A percentile compares a stretch with the other conserved stretches of the same genome.
phyloP scores from a whole-genome alignment of 805 yeast species.

The Priceomyces melissophilus region DNA sequence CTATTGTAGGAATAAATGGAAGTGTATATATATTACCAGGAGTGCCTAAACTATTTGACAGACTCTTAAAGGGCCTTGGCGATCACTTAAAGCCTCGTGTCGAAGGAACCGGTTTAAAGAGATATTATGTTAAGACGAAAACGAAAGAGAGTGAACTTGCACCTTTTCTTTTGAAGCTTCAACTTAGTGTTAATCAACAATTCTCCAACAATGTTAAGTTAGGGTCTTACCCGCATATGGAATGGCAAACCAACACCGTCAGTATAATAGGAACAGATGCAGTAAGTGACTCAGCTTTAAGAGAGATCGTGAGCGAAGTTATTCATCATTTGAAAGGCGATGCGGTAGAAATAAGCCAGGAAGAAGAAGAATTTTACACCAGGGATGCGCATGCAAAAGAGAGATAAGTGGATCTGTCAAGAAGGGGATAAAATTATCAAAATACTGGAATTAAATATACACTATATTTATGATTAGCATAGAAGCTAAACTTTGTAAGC shows the following conservation, averaged over 20 bases:
- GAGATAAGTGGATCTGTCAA: too few species aligned
- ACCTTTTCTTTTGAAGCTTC: slow-evolving; percentile 53
- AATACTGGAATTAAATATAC: too few species aligned
- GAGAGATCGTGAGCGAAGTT: slow-evolving; percentile 45
- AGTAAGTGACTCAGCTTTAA: slow-evolving; percentile 26
- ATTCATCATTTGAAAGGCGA: slow-evolving; percentile 41
- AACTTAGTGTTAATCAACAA: slow-evolving; percentile 31
- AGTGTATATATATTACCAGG: slow-evolving; percentile 79
- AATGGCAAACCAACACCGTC: slow-evolving; percentile 61
- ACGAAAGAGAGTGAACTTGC: slow-evolving; percentile 68
- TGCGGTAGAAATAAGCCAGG: slow-evolving; percentile 56
- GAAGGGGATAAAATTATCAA: too few species aligned
- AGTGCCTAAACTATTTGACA: slow-evolving; percentile 69
- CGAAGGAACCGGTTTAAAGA: slow-evolving; percentile 15
- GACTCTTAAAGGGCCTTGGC: slow-evolving; percentile 46
- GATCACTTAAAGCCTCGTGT: slow-evolving; percentile 29
- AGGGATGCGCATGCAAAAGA: slow-evolving; percentile 14
- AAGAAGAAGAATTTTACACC: slow-evolving; percentile 52
- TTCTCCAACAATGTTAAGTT: slow-evolving; percentile 50
- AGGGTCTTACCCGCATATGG: slow-evolving; percentile 83
- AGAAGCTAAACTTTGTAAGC: neutral
- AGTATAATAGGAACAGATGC: slow-evolving; percentile 64
- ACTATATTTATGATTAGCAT: slow-evolving; percentile 31
- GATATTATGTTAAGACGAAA: slow-evolving; percentile 61
- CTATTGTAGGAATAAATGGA: slow-evolving; percentile 64